These are phyloP conservation scores for Cladophialophora psammophila DNA, from an alignment of 2,329 filamentous ascomycete genomes.

Conservation along the genomic window DNA sequence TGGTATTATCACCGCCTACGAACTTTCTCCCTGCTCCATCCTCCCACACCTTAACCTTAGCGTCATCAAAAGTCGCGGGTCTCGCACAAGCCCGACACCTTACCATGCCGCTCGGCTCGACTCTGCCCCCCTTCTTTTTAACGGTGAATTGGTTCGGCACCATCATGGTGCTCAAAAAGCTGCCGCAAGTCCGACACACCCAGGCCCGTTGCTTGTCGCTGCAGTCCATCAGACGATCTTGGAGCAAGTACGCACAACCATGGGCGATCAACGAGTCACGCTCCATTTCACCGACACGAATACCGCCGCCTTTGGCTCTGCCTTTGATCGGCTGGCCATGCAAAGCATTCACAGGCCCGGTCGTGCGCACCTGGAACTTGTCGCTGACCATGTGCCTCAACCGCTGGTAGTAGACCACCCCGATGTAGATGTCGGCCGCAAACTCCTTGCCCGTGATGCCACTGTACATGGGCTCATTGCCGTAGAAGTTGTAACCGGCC, in stretches of 20 bases:
- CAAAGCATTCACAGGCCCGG: slow-evolving; percentile 85
- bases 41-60: slow-evolving; percentile 81
- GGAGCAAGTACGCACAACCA: slow-evolving; percentile 91
- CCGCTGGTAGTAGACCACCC: slow-evolving; percentile 97
- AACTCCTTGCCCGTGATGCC: slow-evolving; percentile 96
- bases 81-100: slow-evolving; percentile 82
- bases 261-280: slow-evolving; percentile 93
- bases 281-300: slow-evolving; percentile 99
- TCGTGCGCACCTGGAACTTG: slow-evolving; percentile 97
- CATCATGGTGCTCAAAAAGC: slow-evolving; percentile 82
- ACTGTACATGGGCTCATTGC: slow-evolving; percentile 98
- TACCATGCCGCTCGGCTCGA: slow-evolving; percentile 63
- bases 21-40: slow-evolving; percentile 85
- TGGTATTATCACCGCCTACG: slow-evolving; percentile 88
- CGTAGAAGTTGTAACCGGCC: slow-evolving; percentile 97
- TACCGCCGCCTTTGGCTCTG: slow-evolving; percentile 93
- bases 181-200: slow-evolving; percentile 88
- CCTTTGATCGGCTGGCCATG: slow-evolving; percentile 98
- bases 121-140: slow-evolving; percentile 50
- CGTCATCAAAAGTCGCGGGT: slow-evolving; percentile 65
- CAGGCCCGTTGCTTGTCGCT: slow-evolving; percentile 90
- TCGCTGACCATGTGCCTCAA: slow-evolving; percentile 99
- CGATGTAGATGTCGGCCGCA: slow-evolving; percentile 92
- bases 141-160: slow-evolving; percentile 46
- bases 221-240: slow-evolving; percentile 96